Evolutionary conservation across 108 stramenopile species (phyloP).

Genomic region (Skeletonema potamos): DNA sequence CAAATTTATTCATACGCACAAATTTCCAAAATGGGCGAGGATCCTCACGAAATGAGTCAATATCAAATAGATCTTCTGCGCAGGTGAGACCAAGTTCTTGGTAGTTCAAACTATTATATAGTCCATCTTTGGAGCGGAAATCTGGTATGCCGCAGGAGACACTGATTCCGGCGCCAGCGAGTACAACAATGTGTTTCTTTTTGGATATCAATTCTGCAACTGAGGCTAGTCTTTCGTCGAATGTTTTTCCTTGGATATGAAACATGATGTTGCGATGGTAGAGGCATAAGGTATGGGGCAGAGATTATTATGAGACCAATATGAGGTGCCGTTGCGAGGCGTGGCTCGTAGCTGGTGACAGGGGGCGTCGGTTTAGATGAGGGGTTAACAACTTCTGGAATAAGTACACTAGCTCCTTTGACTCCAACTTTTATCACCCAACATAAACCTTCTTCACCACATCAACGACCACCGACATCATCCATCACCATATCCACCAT

Average conservation of each 20-base stretch:
- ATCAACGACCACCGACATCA: too few species aligned
- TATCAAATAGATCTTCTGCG: constrained; percentile 84
- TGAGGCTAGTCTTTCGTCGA: constrained; percentile 15
- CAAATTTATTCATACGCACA: constrained; percentile 2
- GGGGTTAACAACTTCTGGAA: too few species aligned
- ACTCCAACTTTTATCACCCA: too few species aligned
- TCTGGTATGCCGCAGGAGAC: constrained; percentile 87
- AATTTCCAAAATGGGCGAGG: constrained; percentile 73
- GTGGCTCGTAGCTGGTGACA: too few species aligned
- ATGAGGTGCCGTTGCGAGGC: too few species aligned
- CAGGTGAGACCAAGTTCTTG: constrained; percentile 47
- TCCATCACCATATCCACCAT: too few species aligned
- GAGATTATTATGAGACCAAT: too few species aligned
- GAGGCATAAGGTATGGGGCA: too few species aligned
- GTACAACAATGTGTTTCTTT: constrained; percentile 68
- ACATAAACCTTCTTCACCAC: too few species aligned
- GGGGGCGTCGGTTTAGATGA: too few species aligned
- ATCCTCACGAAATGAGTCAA: constrained; percentile 68
- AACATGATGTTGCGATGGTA: background rate
- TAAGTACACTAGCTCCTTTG: too few species aligned
- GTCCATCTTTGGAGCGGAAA: constrained; percentile 74
- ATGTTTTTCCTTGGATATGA: constrained; percentile 12
- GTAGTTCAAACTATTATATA: constrained; percentile 36
- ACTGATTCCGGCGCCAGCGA: constrained; percentile 82
- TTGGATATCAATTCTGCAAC: constrained; percentile 36